Conservation (phyloP, 768 basidiomycete species). For the Amanita fuliginea region DNA sequence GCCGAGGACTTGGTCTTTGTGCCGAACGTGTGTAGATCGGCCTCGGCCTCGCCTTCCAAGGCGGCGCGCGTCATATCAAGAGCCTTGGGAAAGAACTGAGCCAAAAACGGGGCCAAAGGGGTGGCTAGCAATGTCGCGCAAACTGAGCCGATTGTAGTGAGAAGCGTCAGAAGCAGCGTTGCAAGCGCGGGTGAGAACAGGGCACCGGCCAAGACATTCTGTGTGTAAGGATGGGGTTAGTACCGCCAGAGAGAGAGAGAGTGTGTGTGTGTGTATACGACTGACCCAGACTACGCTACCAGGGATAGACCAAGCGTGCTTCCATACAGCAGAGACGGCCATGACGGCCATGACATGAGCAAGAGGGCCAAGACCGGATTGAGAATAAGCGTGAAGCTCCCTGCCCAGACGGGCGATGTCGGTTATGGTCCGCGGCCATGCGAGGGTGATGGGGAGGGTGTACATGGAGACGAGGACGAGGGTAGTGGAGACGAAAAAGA, state of each 20-base stretch:
- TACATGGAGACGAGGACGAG: conserved; percentile 64
- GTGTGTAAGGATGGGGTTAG: conserved; percentile 8
- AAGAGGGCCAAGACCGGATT: conserved; percentile 50
- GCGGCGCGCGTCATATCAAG: conserved; percentile 77
- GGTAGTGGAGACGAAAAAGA: conserved; percentile 58
- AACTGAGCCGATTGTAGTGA: conserved; percentile 82
- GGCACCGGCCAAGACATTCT: conserved; percentile 89
- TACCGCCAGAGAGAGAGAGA: conserved; percentile 1
- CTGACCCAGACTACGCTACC: conserved; percentile 87
- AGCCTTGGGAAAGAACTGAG: conserved; percentile 73
- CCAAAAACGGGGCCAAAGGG: conserved; percentile 78
- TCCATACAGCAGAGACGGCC: conserved; percentile 82
- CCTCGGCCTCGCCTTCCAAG: conserved; percentile 55
- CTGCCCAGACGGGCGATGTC: conserved; percentile 68
- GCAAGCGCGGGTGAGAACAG: conserved; percentile 77
- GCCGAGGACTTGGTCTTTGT: conserved; percentile 27
- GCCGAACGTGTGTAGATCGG: conserved; percentile 24
- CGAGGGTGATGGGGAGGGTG: conserved; percentile 64
- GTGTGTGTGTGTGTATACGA: too few species aligned
- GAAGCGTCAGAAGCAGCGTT: conserved; percentile 66
- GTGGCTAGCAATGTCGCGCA: conserved; percentile 71
- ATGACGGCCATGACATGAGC: conserved; percentile 78
- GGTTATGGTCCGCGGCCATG: conserved; percentile 66
- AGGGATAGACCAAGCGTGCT: conserved; percentile 95
- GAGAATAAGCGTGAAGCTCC: conserved; percentile 70